Conservation (phyloP, 2,329 filamentous ascomycete genomes). For the Lachnellula willkommii region DNA sequence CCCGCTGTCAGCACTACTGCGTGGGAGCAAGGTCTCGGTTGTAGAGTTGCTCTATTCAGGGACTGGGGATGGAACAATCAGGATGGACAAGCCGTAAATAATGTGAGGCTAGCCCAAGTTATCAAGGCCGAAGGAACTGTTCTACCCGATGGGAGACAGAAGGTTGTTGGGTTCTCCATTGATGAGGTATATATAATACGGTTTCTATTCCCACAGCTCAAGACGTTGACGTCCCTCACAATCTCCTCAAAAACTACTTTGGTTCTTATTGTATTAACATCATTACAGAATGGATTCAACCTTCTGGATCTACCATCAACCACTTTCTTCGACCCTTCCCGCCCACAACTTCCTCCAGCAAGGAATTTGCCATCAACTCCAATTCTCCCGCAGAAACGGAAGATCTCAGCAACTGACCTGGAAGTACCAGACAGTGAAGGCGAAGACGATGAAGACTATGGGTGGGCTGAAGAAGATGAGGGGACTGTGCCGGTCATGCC, state of each 20-base stretch:
- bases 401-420: slow-evolving; percentile 55
- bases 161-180: slow-evolving; percentile 25
- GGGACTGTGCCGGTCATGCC: slow-evolving; percentile 53
- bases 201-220: background rate
- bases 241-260: too few relatives aligned
- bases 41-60: slow-evolving; percentile 70
- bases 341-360: slow-evolving; percentile 1
- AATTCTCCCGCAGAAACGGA: slow-evolving; percentile 51
- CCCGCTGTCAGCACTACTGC: slow-evolving; percentile 69
- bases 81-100: slow-evolving; percentile 43
- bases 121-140: slow-evolving; percentile 55
- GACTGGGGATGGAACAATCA: slow-evolving; percentile 59
- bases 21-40: slow-evolving; percentile 76
- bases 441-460: slow-evolving; percentile 61
- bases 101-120: slow-evolving; percentile 56
- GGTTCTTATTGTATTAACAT: background rate
- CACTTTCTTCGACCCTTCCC: slow-evolving; percentile 7
- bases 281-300: slow-evolving; percentile 11
- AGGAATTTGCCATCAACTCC: slow-evolving; percentile 11
- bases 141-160: slow-evolving; percentile 21
- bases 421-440: slow-evolving; percentile 59
- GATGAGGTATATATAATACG: slow-evolving; percentile 16
- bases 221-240: background rate
- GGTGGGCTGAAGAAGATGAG: slow-evolving; percentile 65
- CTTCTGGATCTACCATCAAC: slow-evolving; percentile 7